Conservation (phyloP, 768 basidiomycete genomes). For the Hemileccinum impolitum region DNA sequence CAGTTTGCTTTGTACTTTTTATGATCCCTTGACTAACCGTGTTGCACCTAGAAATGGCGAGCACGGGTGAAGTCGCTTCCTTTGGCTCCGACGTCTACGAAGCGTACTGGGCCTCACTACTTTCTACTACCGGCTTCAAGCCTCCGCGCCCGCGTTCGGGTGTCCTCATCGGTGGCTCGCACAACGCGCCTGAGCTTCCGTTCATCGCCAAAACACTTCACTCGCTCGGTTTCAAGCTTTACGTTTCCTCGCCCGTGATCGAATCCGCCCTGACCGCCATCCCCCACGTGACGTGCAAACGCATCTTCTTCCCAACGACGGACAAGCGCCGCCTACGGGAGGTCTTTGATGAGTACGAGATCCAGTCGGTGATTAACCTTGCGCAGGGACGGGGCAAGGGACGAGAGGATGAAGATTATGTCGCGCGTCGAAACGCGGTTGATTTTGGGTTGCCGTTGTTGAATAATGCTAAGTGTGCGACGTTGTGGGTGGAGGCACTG, state of each 20-base stretch:
- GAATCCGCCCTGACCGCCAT: conserved; percentile 79
- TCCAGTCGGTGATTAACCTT: conserved; percentile 92
- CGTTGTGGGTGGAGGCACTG: conserved; percentile 87
- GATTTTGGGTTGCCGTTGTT: conserved; percentile 92
- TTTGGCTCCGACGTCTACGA: conserved; percentile 94
- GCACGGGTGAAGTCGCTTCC: conserved; percentile 95
- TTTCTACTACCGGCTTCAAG: conserved; percentile 95
- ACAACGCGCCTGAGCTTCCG: conserved; percentile 81
- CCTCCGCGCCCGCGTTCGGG: conserved; percentile 81
- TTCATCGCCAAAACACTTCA: conserved; percentile 75
- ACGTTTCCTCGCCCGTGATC: conserved; percentile 76
- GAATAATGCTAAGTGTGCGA: conserved; percentile 86
- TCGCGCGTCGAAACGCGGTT: conserved; percentile 92
- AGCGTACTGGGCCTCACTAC: conserved; percentile 93
- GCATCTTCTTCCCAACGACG: conserved; percentile 93
- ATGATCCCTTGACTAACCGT: background rate
- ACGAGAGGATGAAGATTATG: conserved; percentile 91
- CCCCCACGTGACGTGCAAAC: conserved; percentile 75
- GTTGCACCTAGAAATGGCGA: conserved; percentile 79
- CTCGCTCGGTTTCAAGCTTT: conserved; percentile 93
- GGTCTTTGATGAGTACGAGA: conserved; percentile 92
- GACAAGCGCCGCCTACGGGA: conserved; percentile 95
- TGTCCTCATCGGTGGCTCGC: conserved; percentile 90
- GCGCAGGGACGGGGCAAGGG: conserved; percentile 73
- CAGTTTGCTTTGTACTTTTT: background rate